Conservation (phyloP, 2,329 filamentous ascomycete species). For the Xylaria sp. region DNA sequence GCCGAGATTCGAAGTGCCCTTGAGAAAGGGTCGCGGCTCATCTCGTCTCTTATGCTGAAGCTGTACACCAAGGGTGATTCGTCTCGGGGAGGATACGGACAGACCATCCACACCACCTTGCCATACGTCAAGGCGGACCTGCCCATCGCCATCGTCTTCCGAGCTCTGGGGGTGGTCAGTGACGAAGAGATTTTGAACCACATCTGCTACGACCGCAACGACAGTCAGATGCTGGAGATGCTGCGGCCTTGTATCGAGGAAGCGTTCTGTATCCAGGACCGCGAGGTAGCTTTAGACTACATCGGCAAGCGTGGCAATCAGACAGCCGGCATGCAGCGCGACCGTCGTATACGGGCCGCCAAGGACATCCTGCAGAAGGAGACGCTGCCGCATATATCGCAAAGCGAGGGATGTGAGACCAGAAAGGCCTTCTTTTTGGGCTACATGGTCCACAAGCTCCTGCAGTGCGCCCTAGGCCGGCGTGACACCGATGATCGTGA, state of each 20-base stretch:
- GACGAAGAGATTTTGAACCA: slow-evolving; percentile 98
- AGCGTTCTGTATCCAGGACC: slow-evolving; percentile 92
- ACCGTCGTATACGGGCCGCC: slow-evolving; percentile 89
- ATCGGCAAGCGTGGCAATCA: slow-evolving; percentile 87
- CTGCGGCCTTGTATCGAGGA: slow-evolving; percentile 96
- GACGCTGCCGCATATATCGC: slow-evolving; percentile 93
- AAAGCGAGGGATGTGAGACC: slow-evolving; percentile 91
- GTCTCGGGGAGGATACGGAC: slow-evolving; percentile 78
- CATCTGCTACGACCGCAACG: slow-evolving; percentile 93
- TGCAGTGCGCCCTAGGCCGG: slow-evolving; percentile 90
- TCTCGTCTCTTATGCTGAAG: slow-evolving; percentile 91
- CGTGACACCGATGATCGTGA: slow-evolving; percentile 96
- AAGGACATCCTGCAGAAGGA: slow-evolving; percentile 97
- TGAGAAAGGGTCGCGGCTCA: slow-evolving; percentile 92
- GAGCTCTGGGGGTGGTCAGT: slow-evolving; percentile 91
- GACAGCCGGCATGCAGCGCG: slow-evolving; percentile 72
- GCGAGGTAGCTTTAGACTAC: slow-evolving; percentile 90
- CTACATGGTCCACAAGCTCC: slow-evolving; percentile 96
- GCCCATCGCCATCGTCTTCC: slow-evolving; percentile 93
- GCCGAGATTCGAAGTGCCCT: slow-evolving; percentile 96
- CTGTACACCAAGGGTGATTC: slow-evolving; percentile 83
- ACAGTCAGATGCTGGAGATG: slow-evolving; percentile 97
- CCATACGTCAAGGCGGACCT: slow-evolving; percentile 95
- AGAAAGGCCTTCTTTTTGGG: slow-evolving; percentile 97
- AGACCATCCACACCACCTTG: slow-evolving; percentile 86